Percentiles rank a stretch among this genome's conserved stretches.
Evolutionary conservation across 495 filamentous ascomycete species (phyloP).

Genomic region (Aspergillus baeticus): DNA sequence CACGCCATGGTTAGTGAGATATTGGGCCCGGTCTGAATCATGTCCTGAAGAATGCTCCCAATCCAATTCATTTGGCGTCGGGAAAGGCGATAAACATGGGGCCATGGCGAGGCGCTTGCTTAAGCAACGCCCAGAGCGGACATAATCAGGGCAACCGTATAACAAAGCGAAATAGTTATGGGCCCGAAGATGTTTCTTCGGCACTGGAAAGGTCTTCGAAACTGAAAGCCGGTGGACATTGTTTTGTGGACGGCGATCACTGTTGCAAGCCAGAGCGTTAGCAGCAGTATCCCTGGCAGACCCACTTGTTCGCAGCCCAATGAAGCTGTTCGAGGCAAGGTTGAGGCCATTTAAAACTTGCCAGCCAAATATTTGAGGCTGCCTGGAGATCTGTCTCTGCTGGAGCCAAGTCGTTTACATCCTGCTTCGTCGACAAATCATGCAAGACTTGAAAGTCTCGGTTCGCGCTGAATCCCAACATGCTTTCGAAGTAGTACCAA

Average conservation of each 20-base stretch:
- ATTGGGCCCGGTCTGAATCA: conserved; percentile 3
- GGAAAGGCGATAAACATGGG: neutral
- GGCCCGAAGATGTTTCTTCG: no score
- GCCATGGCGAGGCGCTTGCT: neutral
- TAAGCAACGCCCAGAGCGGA: neutral
- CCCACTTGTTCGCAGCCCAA: conserved; percentile 17
- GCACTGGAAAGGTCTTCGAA: neutral
- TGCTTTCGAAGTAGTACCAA: no score
- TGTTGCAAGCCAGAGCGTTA: conserved; percentile 18
- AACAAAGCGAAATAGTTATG: no score
- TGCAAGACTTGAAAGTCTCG: neutral
- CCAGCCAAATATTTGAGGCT: neutral
- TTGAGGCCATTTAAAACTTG: neutral
- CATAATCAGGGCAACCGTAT: no score
- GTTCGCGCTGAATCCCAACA: no score
- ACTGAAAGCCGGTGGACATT: conserved; percentile 14
- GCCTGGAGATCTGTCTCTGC: neutral
- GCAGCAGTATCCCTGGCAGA: conserved; percentile 14
- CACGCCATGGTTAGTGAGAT: neutral
- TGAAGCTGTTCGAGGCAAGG: conserved; percentile 2
- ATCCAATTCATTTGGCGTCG: neutral
- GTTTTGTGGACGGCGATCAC: conserved; percentile 21
- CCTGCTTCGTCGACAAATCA: no score
- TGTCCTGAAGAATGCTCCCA: neutral
- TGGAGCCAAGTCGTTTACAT: neutral